A percentile compares a stretch with the other conserved stretches of the same genome.
Conservation (phyloP, 108 stramenopile genomes). For the Tribonema minus region DNA sequence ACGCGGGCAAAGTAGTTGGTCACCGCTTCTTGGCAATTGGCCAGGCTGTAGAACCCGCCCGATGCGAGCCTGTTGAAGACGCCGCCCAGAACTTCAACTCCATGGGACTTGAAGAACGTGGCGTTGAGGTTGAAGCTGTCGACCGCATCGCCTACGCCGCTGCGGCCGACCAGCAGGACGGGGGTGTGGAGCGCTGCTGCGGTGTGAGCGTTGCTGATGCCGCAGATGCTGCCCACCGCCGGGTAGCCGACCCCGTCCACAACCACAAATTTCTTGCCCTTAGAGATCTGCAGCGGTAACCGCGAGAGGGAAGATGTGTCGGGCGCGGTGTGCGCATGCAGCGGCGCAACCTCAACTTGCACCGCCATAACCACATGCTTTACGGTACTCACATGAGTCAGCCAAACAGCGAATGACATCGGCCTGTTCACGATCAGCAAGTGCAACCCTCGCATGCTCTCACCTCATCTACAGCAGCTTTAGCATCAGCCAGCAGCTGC, state of each 20-base stretch:
- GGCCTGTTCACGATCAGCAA: not conserved
- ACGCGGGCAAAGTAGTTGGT: not conserved
- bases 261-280: conserved; percentile 60
- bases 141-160: conserved; percentile 83
- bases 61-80: conserved; percentile 44
- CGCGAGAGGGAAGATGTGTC: too few species aligned
- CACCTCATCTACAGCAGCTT: conserved; percentile 70
- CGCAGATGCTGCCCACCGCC: conserved; percentile 88
- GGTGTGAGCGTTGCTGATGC: conserved; percentile 85
- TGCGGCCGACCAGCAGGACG: conserved; percentile 67
- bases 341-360: too few species aligned
- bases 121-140: conserved; percentile 94
- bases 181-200: conserved; percentile 50
- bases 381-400: not conserved
- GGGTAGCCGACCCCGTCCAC: conserved; percentile 97
- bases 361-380: not conserved
- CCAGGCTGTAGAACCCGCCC: conserved; percentile 39
- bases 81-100: conserved; percentile 45
- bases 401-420: too few species aligned
- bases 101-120: conserved; percentile 69
- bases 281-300: not conserved
- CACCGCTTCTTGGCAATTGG: conserved; percentile 4
- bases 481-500: conserved; percentile 67
- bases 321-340: too few species aligned
- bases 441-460: not conserved